Evolutionary conservation across 108 stramenopile genomes (phyloP).

Genomic region (Fragilariopsis cylindrus): DNA sequence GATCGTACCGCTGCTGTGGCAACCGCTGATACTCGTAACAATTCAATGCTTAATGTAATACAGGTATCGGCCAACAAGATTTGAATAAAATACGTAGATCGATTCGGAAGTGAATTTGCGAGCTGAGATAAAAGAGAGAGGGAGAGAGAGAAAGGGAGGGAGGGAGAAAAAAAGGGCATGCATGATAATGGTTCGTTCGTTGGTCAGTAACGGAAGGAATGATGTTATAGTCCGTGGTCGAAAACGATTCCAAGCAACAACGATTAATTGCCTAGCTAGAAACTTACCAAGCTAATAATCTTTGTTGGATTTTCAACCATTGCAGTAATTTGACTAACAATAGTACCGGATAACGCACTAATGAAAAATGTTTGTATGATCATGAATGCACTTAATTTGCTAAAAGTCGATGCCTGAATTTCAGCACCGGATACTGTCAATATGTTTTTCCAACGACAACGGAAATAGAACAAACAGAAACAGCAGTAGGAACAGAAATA

Average conservation of each 20-base stretch:
- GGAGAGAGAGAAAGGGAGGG: not conserved
- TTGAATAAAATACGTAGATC: conserved; percentile 58
- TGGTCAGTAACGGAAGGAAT: too few relatives aligned
- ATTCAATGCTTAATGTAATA: conserved; percentile 47
- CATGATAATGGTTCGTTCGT: too few relatives aligned
- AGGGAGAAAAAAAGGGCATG: not conserved
- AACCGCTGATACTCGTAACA: conserved; percentile 50
- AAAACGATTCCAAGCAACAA: not conserved
- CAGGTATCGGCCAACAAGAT: conserved; percentile 58
- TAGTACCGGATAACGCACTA: conserved; percentile 54
- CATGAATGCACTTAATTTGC: conserved; percentile 60
- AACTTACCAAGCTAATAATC: conserved; percentile 2
- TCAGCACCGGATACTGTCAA: conserved; percentile 37
- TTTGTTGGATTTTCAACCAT: conserved; percentile 34
- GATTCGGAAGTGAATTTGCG: conserved; percentile 55
- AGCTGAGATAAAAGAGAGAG: conserved; percentile 37
- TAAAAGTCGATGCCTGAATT: conserved; percentile 58
- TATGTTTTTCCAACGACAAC: too few relatives aligned
- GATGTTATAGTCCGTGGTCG: too few relatives aligned
- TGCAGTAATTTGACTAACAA: conserved; percentile 36
- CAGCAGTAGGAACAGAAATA: too few relatives aligned
- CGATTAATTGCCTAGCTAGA: not conserved
- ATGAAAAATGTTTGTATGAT: conserved; percentile 80
- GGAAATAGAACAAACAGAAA: too few relatives aligned
- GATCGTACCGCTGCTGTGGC: conserved; percentile 41